Evolutionary conservation across 192 early-diverging fungal species (phyloP).

Genomic region (Chytriomyces confervae): DNA sequence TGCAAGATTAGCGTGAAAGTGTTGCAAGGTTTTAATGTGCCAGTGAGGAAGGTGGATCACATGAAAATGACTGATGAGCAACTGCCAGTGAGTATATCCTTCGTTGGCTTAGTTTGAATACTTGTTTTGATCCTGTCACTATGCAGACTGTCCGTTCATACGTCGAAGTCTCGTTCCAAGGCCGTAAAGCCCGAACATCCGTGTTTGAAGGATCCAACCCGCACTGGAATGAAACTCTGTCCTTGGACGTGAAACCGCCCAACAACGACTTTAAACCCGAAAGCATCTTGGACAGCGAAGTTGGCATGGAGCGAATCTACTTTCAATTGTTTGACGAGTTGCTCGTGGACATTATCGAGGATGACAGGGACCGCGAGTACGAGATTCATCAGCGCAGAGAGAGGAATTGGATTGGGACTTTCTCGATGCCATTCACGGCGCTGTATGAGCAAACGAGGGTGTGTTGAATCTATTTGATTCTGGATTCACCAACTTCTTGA

Average conservation of each 20-base stretch:
- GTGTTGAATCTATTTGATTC: conserved; percentile 8
- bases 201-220: conserved; percentile 54
- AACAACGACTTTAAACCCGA: conserved; percentile 51
- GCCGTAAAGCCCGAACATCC: conserved; percentile 39
- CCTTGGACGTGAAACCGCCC: conserved; percentile 42
- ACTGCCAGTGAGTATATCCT: background rate
- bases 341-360: conserved; percentile 55
- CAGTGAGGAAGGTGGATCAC: conserved; percentile 41
- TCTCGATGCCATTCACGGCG: conserved; percentile 58
- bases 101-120: background rate
- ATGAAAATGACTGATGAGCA: conserved; percentile 21
- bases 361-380: conserved; percentile 52
- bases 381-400: conserved; percentile 56
- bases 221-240: conserved; percentile 64
- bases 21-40: conserved; percentile 51
- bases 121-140: background rate
- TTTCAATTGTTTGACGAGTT: conserved; percentile 64
- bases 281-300: conserved; percentile 49
- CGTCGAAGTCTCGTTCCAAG: conserved; percentile 59
- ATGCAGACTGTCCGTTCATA: conserved; percentile 51
- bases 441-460: conserved; percentile 57
- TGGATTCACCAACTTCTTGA: too few species aligned
- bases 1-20: conserved; percentile 58
- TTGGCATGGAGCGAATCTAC: conserved; percentile 54
- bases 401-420: conserved; percentile 57